Conservation (phyloP, 2,329 filamentous ascomycete genomes). For the Aspergillus novofumigatus region DNA sequence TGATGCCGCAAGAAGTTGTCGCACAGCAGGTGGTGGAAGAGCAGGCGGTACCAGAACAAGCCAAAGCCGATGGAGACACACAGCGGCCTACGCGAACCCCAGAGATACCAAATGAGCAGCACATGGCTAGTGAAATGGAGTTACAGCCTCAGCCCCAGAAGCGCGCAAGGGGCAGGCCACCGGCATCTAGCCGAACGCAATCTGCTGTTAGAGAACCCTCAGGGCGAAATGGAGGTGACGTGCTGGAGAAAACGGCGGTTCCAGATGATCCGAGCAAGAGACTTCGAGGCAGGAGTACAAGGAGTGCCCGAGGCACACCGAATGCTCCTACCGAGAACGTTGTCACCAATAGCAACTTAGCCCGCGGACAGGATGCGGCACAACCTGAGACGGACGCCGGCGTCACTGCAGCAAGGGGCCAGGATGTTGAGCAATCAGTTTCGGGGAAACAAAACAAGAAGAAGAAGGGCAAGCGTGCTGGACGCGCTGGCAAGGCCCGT, state of each 20-base stretch:
- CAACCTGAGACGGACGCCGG: slow-evolving; percentile 1
- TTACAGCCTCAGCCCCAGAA: slow-evolving; percentile 2
- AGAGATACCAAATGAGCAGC: neutral
- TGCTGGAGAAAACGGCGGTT: slow-evolving; percentile 1
- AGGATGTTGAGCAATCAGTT: neutral
- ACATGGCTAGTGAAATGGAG: neutral
- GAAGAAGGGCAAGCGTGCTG: slow-evolving; percentile 13
- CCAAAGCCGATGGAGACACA: neutral
- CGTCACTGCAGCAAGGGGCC: neutral
- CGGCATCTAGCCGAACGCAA: slow-evolving; percentile 1
- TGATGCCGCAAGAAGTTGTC: neutral
- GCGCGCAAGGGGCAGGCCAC: slow-evolving; percentile 6
- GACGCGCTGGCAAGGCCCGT: slow-evolving; percentile 7
- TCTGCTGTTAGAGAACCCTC: neutral
- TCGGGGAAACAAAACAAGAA: slow-evolving; percentile 7
- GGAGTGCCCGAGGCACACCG: slow-evolving; percentile 1
- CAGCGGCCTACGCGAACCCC: neutral
- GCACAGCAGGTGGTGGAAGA: neutral
- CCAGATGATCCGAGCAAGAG: slow-evolving; percentile 3
- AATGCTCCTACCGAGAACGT: neutral
- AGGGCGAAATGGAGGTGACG: neutral
- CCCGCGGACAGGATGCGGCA: neutral
- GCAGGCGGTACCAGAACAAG: neutral
- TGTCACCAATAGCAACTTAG: neutral
- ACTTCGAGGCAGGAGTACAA: slow-evolving; percentile 7